Evolutionary conservation across 2,329 filamentous ascomycete species (phyloP).

Genomic region (Drechslerella stenobrocha): DNA sequence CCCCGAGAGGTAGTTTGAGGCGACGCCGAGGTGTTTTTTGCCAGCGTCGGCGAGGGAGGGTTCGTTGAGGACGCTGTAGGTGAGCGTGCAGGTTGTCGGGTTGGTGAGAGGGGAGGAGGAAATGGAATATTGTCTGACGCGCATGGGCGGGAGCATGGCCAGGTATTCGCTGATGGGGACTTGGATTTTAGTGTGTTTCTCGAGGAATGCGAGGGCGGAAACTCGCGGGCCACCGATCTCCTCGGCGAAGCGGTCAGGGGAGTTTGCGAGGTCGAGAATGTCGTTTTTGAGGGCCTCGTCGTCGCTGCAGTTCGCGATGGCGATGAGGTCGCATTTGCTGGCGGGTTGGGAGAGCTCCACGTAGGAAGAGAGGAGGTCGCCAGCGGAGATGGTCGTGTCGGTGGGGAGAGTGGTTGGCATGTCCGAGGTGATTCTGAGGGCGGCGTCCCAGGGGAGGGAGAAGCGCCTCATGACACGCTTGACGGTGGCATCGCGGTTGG

Average conservation of each 20-base stretch:
- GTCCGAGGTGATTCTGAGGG: constrained; percentile 64
- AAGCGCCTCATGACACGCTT: constrained; percentile 68
- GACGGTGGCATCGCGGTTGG: constrained; percentile 68
- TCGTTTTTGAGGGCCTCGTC: constrained; percentile 60
- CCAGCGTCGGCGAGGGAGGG: constrained; percentile 60
- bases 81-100: constrained; percentile 65
- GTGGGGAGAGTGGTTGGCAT: constrained; percentile 63
- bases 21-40: constrained; percentile 63
- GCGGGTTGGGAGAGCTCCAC: constrained; percentile 74
- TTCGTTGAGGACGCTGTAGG: constrained; percentile 67
- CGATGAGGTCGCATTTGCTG: constrained; percentile 66
- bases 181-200: constrained; percentile 64
- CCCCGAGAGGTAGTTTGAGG: constrained; percentile 64
- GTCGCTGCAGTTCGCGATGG: constrained; percentile 60
- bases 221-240: constrained; percentile 63
- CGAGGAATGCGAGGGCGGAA: constrained; percentile 70
- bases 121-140: constrained; percentile 77
- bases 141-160: constrained; percentile 73
- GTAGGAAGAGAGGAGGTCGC: constrained; percentile 69
- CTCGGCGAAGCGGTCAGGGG: constrained; percentile 57
- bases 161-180: constrained; percentile 70
- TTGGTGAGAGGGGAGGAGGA: constrained; percentile 71
- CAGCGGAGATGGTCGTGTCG: constrained; percentile 63
- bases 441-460: constrained; percentile 69
- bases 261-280: constrained; percentile 60